These are phyloP conservation scores for Solanum acaule DNA, from an alignment of 257 asterid species.

Conservation along the genomic window DNA sequence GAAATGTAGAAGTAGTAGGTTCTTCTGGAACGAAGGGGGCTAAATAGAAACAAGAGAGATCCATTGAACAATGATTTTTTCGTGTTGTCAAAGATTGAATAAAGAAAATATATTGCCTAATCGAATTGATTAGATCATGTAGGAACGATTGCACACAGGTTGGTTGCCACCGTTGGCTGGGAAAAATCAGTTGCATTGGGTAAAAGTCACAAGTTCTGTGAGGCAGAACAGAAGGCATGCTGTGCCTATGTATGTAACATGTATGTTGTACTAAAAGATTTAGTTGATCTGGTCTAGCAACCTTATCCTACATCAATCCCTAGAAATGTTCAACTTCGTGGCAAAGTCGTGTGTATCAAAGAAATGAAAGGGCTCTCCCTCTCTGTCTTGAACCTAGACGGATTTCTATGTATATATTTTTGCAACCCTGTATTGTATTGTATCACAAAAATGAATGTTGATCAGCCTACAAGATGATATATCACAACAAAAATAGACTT, in stretches of 20 bases:
- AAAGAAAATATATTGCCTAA: not conserved
- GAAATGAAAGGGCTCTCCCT: not conserved
- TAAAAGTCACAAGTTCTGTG: not conserved
- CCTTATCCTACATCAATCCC: not conserved
- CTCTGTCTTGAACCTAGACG: not conserved
- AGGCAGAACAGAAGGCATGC: not conserved
- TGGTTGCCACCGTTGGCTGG: not conserved
- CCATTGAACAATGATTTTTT: not conserved
- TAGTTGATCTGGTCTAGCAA: not conserved
- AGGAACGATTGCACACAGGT: not conserved
- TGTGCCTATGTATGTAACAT: not conserved
- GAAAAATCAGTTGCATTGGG: not conserved
- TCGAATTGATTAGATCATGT: not conserved
- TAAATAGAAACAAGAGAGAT: not conserved
- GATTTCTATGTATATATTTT: not conserved
- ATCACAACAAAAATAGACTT: not conserved
- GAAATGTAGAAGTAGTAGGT: not conserved
- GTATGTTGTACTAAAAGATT: not conserved
- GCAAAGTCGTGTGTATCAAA: not conserved
- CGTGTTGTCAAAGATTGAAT: not conserved
- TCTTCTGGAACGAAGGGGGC: not conserved
- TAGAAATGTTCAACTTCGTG: not conserved
- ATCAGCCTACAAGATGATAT: not conserved
- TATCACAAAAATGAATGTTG: not conserved
- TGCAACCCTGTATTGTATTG: not conserved